Conservation (phyloP, 177 flowering plant genomes). For the Vitis hybrid region DNA sequence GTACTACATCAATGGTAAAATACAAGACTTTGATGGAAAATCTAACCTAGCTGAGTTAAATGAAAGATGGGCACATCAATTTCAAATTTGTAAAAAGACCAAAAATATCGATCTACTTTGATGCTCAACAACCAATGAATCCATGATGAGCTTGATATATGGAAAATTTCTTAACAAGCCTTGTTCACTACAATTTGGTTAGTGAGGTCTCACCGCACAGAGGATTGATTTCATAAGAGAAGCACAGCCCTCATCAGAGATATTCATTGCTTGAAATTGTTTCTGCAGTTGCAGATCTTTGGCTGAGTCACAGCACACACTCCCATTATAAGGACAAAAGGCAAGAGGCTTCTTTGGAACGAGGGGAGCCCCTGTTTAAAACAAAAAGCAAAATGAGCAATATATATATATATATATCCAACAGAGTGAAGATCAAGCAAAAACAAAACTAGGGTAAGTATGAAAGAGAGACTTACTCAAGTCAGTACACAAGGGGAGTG, state of each 20-base stretch:
- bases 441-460: background rate
- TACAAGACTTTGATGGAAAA: no score
- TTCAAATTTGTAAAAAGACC: background rate
- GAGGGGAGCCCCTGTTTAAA: constrained; percentile 34
- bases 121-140: no score
- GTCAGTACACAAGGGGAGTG: constrained; percentile 54
- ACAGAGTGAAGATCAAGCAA: background rate
- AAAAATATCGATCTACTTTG: background rate
- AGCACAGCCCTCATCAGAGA: constrained; percentile 54
- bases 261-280: constrained; percentile 47
- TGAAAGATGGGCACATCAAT: background rate
- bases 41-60: no score
- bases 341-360: constrained; percentile 34
- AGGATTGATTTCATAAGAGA: constrained; percentile 50
- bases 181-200: no score
- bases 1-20: no score
- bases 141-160: no score
- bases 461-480: constrained; percentile 37
- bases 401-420: background rate
- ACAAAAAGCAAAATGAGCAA: constrained; percentile 1
- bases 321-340: constrained; percentile 63
- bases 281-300: constrained; percentile 48
- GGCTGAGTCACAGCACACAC: constrained; percentile 45
- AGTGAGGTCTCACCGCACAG: constrained; percentile 48
- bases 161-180: no score